Evolutionary conservation across 148 eudicot genomes (phyloP).

Genomic region (Rhododendron vialii): DNA sequence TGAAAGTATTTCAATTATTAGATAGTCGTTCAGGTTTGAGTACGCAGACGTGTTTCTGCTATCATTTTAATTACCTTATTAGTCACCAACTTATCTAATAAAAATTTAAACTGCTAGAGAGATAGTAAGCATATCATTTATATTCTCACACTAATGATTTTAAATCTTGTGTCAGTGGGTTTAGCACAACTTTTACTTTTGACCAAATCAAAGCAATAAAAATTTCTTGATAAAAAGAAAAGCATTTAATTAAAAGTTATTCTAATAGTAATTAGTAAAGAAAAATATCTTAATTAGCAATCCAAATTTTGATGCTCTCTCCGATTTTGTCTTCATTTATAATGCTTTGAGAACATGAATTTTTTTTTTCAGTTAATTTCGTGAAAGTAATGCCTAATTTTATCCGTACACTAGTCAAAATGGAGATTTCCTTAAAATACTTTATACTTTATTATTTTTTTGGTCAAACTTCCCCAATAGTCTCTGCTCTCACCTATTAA

Average conservation of each 20-base stretch:
- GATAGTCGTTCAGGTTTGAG: background rate
- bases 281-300: background rate
- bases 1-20: background rate
- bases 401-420: background rate
- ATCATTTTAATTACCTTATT: background rate
- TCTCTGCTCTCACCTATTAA: background rate
- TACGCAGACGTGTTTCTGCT: background rate
- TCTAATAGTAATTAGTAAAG: background rate
- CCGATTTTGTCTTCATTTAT: background rate
- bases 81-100: background rate
- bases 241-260: background rate
- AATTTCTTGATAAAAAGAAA: too few species aligned
- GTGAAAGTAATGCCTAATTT: background rate
- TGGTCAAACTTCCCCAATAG: background rate
- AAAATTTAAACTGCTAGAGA: too few species aligned
- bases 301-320: background rate
- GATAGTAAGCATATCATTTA: background rate
- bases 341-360: background rate
- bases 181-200: background rate
- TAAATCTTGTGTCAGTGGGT: background rate
- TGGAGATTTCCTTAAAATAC: background rate
- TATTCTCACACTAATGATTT: background rate
- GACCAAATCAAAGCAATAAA: background rate
- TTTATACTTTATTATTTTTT: background rate
- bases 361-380: background rate